These are phyloP conservation scores for Gelatoporia subvermispora DNA, from an alignment of 768 basidiomycete genomes.

Conservation along the genomic window DNA sequence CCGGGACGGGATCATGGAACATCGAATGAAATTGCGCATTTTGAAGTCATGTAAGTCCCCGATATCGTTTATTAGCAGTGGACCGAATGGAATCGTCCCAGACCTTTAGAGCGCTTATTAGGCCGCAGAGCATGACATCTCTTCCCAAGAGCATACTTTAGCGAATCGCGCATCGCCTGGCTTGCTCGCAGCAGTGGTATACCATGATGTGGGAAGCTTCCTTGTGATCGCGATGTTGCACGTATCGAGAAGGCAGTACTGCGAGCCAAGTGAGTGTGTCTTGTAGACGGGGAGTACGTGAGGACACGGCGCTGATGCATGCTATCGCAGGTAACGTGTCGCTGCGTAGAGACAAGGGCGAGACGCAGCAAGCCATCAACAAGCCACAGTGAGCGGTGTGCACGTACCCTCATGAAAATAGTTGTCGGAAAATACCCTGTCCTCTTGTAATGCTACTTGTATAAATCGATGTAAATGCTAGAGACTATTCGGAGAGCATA, in stretches of 20 bases:
- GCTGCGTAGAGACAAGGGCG: conserved; percentile 17
- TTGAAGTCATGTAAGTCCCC: no score
- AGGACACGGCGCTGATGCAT: background rate
- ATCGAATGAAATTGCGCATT: no score
- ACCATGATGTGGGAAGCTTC: conserved; percentile 13
- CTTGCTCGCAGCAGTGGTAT: conserved; percentile 14
- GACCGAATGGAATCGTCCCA: no score
- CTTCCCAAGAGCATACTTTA: conserved; percentile 10
- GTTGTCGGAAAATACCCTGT: no score
- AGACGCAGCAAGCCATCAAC: conserved; percentile 16
- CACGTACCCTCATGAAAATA: no score
- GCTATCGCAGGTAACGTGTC: conserved; percentile 12
- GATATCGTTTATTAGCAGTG: no score
- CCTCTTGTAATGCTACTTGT: no score
- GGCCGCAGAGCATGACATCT: no score
- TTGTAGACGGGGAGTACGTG: conserved; percentile 26
- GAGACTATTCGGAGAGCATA: no score
- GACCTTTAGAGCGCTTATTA: no score
- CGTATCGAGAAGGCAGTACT: conserved; percentile 8
- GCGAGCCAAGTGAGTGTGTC: conserved; percentile 24
- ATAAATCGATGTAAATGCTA: no score
- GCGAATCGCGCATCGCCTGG: conserved; percentile 17
- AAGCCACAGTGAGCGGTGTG: conserved; percentile 1
- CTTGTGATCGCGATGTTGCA: conserved; percentile 4
- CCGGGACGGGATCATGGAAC: no score